These are phyloP conservation scores for Drechslerella dactyloides DNA, from an alignment of 2,329 filamentous ascomycete species.

Conservation along the genomic window DNA sequence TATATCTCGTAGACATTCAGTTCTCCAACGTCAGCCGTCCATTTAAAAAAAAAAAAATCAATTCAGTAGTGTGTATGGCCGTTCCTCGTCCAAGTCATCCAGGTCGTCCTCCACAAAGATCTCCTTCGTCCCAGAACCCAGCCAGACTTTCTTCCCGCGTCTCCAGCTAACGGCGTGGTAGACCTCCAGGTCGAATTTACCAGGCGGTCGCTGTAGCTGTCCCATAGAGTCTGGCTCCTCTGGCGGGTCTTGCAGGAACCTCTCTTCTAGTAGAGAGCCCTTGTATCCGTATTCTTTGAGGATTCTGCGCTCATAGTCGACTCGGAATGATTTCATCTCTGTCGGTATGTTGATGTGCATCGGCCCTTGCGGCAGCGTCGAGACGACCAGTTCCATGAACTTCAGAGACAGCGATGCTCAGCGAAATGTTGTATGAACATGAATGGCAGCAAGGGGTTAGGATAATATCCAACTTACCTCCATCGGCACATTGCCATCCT, in stretches of 20 bases:
- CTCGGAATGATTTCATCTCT: conserved; percentile 23
- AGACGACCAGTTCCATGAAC: conserved; percentile 28
- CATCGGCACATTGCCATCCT: conserved; percentile 6
- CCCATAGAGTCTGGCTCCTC: not conserved
- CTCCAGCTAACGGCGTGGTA: conserved; percentile 8
- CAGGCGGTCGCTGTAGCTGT: not conserved
- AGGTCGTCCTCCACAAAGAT: not conserved
- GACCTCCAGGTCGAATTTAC: conserved; percentile 19
- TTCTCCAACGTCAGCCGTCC: not conserved
- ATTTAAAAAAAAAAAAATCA: not conserved
- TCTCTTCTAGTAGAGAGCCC: conserved; percentile 15
- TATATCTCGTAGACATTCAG: too few relatives aligned
- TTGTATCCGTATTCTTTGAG: conserved; percentile 23
- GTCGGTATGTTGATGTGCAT: conserved; percentile 11
- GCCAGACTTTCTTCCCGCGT: conserved; percentile 27
- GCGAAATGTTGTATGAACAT: not conserved
- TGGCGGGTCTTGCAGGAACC: conserved; percentile 10
- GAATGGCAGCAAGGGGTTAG: too few relatives aligned
- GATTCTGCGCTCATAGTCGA: conserved; percentile 22
- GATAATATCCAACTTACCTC: conserved; percentile 4
- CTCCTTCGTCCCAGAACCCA: conserved; percentile 19
- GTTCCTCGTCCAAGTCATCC: not conserved
- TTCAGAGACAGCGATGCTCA: not conserved
- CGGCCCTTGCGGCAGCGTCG: conserved; percentile 13
- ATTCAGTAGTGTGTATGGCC: too few relatives aligned